Percentiles rank a stretch among this genome's conserved stretches.
phyloP scores from a whole-genome alignment of 208 protist genomes.

The Crithidia expoeki region DNA sequence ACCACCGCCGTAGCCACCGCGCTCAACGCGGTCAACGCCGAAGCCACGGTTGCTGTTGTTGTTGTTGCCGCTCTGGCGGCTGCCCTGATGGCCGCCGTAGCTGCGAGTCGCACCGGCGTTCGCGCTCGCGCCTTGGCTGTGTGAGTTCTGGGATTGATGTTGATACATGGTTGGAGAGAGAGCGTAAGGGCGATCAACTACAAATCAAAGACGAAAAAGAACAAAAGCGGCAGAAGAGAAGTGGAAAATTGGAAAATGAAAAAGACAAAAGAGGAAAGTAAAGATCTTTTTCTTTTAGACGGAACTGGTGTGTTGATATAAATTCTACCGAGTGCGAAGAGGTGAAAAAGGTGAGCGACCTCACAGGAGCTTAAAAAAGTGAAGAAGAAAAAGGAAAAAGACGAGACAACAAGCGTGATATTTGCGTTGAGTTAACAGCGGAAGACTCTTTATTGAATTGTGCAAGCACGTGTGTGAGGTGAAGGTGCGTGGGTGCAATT shows the following conservation, averaged over 20 bases:
- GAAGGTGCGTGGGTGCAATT: too few species aligned
- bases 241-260: neutral
- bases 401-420: constrained; percentile 7
- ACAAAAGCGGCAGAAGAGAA: constrained; percentile 1
- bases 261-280: neutral
- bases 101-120: constrained; percentile 4
- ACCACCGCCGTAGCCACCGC: constrained; percentile 37
- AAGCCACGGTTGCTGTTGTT: constrained; percentile 21
- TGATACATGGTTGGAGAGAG: constrained; percentile 9
- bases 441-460: too few species aligned
- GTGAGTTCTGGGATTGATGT: constrained; percentile 8
- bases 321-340: constrained; percentile 1
- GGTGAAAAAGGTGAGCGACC: constrained; percentile 10
- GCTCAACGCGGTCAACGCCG: constrained; percentile 26
- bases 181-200: neutral
- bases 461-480: too few species aligned
- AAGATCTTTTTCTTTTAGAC: constrained; percentile 1
- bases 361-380: constrained; percentile 4
- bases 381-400: constrained; percentile 25
- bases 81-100: constrained; percentile 33
- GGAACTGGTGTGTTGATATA: constrained; percentile 1
- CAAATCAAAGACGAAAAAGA: neutral
- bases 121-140: constrained; percentile 4
- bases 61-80: constrained; percentile 20
- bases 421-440: constrained; percentile 6